These are phyloP conservation scores for Echites panduratus DNA, from an alignment of 257 asterid genomes.

Conservation along the genomic window DNA sequence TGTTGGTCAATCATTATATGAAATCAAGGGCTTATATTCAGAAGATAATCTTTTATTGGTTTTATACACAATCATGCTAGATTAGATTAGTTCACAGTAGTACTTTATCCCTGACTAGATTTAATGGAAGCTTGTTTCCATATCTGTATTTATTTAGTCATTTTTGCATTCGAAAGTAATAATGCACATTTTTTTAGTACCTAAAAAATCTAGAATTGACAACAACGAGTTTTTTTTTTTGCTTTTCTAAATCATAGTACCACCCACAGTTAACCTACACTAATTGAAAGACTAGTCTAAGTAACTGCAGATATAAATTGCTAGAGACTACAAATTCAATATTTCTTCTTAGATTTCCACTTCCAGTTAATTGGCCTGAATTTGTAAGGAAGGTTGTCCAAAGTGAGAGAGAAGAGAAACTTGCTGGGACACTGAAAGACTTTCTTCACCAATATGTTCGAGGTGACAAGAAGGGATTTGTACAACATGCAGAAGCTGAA, in stretches of 20 bases:
- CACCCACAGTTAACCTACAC: neutral
- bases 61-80: neutral
- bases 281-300: neutral
- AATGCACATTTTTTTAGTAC: neutral
- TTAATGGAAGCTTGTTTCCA: neutral
- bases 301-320: neutral
- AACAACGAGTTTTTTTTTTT: neutral
- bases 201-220: neutral
- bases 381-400: constrained; percentile 61
- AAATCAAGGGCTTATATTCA: neutral
- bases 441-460: constrained; percentile 55
- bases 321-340: neutral
- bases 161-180: neutral
- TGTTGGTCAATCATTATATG: neutral
- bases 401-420: constrained; percentile 86
- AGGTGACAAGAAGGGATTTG: constrained; percentile 74
- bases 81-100: neutral
- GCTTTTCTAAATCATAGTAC: neutral
- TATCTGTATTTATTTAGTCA: neutral
- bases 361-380: neutral
- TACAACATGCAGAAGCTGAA: constrained; percentile 68
- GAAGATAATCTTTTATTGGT: neutral
- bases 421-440: constrained; percentile 59
- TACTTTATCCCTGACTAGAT: neutral
- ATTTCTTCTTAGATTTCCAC: neutral